Evolutionary conservation across 352 stramenopile genomes (phyloP).

Genomic region (Pythium phragmiticola): DNA sequence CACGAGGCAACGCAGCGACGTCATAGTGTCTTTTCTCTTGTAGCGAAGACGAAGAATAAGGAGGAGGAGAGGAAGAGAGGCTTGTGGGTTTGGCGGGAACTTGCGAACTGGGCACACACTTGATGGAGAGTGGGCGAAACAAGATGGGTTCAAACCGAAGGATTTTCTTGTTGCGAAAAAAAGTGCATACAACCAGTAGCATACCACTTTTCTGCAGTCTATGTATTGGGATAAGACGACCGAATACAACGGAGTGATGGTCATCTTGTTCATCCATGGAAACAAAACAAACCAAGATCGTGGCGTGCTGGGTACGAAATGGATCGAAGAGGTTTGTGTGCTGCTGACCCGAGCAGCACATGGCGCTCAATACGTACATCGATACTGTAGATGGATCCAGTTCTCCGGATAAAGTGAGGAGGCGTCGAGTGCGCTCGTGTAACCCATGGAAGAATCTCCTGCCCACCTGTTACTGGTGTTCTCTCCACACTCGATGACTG

Average conservation of each 20-base stretch:
- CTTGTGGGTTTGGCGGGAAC: background rate
- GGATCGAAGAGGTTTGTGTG: too few species aligned
- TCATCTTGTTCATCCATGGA: background rate
- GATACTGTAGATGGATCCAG: too few species aligned
- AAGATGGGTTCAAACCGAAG: conserved; percentile 10
- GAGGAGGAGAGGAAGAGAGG: background rate
- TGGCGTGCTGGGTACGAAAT: too few species aligned
- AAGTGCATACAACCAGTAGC: background rate
- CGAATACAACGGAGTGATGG: background rate
- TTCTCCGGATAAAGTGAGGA: too few species aligned
- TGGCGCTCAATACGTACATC: too few species aligned
- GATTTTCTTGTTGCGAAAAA: background rate
- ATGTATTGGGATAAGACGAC: background rate
- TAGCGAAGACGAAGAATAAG: background rate
- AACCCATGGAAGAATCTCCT: too few species aligned
- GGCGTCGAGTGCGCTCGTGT: too few species aligned
- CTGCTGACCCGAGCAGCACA: too few species aligned
- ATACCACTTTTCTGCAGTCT: background rate
- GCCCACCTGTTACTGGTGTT: too few species aligned
- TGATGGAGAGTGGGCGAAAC: background rate
- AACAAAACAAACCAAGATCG: background rate
- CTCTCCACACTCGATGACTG: background rate
- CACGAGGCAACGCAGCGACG: background rate
- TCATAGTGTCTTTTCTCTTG: background rate
- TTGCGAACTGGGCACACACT: conserved; percentile 10